Evolutionary conservation across 352 stramenopile genomes (phyloP), one percentile per base, ranked within the genome.

Genomic region (Phytophthora kernoviae): DNA sequence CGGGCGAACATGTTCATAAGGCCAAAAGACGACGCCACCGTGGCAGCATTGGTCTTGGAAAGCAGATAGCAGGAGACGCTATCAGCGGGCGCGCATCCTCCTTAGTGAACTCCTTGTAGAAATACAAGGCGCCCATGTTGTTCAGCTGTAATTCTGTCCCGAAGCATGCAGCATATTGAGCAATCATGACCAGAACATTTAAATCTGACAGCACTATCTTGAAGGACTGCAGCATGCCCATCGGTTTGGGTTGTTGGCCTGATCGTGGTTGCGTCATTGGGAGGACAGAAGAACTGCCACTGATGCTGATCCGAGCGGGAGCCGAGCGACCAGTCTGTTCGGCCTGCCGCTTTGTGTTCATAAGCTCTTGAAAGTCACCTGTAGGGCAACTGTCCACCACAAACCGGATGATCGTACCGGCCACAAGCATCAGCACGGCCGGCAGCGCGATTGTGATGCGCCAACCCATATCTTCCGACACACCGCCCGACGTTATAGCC

Each of bases 131-230:
- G 30, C 91, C 90, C 70, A 96, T 96, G 78, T 98, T 98, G 87
- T 98, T 98, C 51, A 98, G 85, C 68, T 96, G 96, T 21, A 99
- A 75, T 66, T 99, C 96, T 15, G 97, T 93, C 48, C 96, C 96
- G 65, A 98, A 98, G 72, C 79, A 96, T 39, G 88, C 85, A 7
- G 79, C 95, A 68, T 99, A 99, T 57, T 98, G 91, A 26, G 96
- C 53, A 66, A 96, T 94, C 54, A 99, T 77, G 41, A 98, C 70
- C 70, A 95, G 93, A 9, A 90, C 93, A 70, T 98, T 98, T 49
- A 83, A 57, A 68, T 98, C 91, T 1, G 78, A 53, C 15, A 90
- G 74, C 30, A 90, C 90, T 53, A 84, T 68, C 24, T 55, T 44
- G 57, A 87, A 87, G 1, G 78, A 75, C 8, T 62, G 33, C 8